Evolutionary conservation across 2,329 filamentous ascomycete species (phyloP).

Genomic region (Chaetomiaceae sp.): DNA sequence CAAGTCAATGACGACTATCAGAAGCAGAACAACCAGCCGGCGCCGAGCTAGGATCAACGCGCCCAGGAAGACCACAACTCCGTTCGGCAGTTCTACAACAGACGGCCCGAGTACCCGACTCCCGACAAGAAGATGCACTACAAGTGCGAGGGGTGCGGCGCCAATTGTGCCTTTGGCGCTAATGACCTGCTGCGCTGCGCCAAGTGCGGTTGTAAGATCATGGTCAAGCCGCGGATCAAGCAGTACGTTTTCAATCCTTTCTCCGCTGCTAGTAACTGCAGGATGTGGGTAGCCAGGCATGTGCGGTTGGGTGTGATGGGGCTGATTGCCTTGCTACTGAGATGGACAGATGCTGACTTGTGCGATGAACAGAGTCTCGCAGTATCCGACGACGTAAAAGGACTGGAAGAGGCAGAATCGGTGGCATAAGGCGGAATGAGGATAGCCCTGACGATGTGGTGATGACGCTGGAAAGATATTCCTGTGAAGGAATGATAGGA

Average conservation of each 20-base stretch:
- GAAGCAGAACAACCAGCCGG: too few relatives aligned
- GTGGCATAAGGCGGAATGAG: not conserved
- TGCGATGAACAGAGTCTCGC: not conserved
- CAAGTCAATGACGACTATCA: too few relatives aligned
- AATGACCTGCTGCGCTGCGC: constrained; percentile 8
- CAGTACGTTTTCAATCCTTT: not conserved
- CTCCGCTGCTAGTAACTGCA: not conserved
- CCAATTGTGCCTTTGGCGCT: not conserved
- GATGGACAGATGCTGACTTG: not conserved
- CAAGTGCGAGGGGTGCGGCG: constrained; percentile 2
- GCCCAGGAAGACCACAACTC: not conserved
- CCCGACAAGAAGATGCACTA: constrained; percentile 8
- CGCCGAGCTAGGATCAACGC: not conserved
- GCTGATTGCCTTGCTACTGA: not conserved
- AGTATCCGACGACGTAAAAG: not conserved
- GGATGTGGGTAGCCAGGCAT: too few relatives aligned
- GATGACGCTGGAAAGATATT: too few relatives aligned
- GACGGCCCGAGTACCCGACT: not conserved
- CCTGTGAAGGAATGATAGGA: too few relatives aligned
- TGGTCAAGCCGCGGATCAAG: constrained; percentile 6
- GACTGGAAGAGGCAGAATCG: not conserved
- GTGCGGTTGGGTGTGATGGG: not conserved
- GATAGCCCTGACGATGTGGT: too few relatives aligned
- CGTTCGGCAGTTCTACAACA: not conserved
- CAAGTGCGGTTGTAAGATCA: constrained; percentile 2